A percentile compares a stretch with the other conserved stretches of the same genome.
phyloP scores from a whole-genome alignment of 1,284 basidiomycete species.

The Chiua sp. region DNA sequence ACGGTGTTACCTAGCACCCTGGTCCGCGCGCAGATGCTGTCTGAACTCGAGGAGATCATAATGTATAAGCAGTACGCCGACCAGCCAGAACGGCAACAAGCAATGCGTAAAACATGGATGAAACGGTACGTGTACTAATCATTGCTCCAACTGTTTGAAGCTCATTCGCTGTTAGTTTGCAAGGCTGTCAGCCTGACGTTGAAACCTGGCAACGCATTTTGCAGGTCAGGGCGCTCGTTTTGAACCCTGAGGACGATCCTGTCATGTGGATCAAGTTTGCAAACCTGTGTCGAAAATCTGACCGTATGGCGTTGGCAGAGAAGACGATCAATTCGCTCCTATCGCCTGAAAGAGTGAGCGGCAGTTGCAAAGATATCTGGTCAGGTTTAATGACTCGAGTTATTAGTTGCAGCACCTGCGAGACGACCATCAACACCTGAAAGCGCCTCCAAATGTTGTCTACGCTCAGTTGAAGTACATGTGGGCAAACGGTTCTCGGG shows the following conservation, averaged over 20 bases:
- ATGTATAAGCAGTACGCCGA: constrained; percentile 95
- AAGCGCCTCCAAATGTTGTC: constrained; percentile 95
- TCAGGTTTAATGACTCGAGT: constrained; percentile 6
- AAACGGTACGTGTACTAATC: constrained; percentile 63
- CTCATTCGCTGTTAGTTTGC: constrained; percentile 59
- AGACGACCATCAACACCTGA: constrained; percentile 62
- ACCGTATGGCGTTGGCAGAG: constrained; percentile 89
- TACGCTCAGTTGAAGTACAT: constrained; percentile 98
- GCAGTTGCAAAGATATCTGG: constrained; percentile 12
- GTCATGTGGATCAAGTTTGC: constrained; percentile 98
- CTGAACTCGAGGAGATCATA: constrained; percentile 98
- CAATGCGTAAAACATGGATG: constrained; percentile 94
- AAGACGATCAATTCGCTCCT: constrained; percentile 96
- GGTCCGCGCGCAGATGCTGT: constrained; percentile 98
- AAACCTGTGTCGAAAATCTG: constrained; percentile 86
- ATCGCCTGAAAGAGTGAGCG: constrained; percentile 62
- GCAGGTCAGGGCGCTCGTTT: constrained; percentile 94
- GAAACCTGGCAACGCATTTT: constrained; percentile 99
- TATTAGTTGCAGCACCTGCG: constrained; percentile 44
- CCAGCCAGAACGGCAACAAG: constrained; percentile 89
- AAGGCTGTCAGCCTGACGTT: constrained; percentile 98
- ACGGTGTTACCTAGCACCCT: constrained; percentile 68
- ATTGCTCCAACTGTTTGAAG: background rate
- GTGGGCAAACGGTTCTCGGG: constrained; percentile 87
- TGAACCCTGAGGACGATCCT: constrained; percentile 94